phyloP scores from a whole-genome alignment of 352 stramenopile genomes.

The Globisporangium paddicum region DNA sequence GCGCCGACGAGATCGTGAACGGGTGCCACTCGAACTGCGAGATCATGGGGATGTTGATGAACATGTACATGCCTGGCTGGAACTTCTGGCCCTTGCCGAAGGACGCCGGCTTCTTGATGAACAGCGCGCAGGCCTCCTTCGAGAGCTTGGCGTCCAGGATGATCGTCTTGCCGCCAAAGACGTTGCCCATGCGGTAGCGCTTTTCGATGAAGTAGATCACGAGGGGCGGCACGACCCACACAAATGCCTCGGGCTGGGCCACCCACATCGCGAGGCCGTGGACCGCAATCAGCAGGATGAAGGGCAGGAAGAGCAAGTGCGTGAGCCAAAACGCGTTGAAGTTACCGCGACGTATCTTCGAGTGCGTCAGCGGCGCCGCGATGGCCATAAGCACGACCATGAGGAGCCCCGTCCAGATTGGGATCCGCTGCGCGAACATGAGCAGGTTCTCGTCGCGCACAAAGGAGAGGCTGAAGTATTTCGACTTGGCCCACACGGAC shows the following conservation, averaged over 20 bases:
- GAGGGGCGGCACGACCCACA: slow-evolving; percentile 51
- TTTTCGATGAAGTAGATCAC: slow-evolving; percentile 61
- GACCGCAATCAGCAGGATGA: slow-evolving; percentile 58
- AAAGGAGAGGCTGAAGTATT: slow-evolving; percentile 41
- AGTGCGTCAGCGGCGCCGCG: slow-evolving; percentile 38
- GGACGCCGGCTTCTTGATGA: slow-evolving; percentile 51
- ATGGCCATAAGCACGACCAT: slow-evolving; percentile 57
- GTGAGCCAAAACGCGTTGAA: slow-evolving; percentile 70
- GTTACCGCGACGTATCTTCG: slow-evolving; percentile 43
- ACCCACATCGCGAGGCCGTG: slow-evolving; percentile 67
- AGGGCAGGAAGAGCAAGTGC: slow-evolving; percentile 62
- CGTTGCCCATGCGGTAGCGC: slow-evolving; percentile 48
- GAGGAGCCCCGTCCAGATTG: slow-evolving; percentile 53
- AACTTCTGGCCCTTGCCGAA: slow-evolving; percentile 50
- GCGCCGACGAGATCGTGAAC: slow-evolving; percentile 86
- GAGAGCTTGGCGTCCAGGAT: slow-evolving; percentile 46
- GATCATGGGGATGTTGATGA: slow-evolving; percentile 74
- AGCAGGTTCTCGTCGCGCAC: slow-evolving; percentile 45
- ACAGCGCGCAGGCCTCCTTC: slow-evolving; percentile 53
- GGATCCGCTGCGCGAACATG: slow-evolving; percentile 36
- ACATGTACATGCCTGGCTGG: slow-evolving; percentile 78
- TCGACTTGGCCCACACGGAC: slow-evolving; percentile 36
- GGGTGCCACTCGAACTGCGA: slow-evolving; percentile 84
- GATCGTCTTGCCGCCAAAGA: slow-evolving; percentile 45
- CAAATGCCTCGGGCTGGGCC: slow-evolving; percentile 40